A percentile compares a stretch with the other conserved stretches of the same genome.
Conservation (phyloP, 345 rosid species). For the Aquilaria sinensis region DNA sequence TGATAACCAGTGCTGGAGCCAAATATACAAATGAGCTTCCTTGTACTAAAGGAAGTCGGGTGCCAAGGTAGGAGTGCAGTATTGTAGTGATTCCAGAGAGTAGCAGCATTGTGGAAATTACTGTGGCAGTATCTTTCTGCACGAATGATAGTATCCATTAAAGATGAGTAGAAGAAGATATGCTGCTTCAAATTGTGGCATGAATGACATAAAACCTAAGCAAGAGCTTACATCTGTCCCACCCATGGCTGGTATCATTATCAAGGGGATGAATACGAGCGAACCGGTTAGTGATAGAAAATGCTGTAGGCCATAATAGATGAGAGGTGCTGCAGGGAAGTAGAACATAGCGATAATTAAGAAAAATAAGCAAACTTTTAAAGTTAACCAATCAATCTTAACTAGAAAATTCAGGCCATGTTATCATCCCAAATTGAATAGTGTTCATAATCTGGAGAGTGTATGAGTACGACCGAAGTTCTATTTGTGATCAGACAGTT, state of each 20-base stretch:
- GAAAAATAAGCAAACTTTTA: neutral
- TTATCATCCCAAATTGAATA: too few relatives aligned
- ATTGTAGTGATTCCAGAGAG: conserved; percentile 74
- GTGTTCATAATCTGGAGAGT: too few relatives aligned
- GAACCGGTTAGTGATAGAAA: conserved; percentile 83
- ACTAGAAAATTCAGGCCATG: neutral
- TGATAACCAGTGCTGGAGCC: conserved; percentile 85
- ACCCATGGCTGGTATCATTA: conserved; percentile 90
- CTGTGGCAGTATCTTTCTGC: conserved; percentile 85
- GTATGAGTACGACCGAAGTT: too few relatives aligned
- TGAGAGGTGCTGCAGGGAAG: conserved; percentile 52
- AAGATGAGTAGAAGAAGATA: neutral
- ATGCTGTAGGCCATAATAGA: conserved; percentile 81
- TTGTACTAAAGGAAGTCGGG: conserved; percentile 95
- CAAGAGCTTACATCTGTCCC: conserved; percentile 75
- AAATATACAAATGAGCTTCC: conserved; percentile 89
- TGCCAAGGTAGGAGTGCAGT: conserved; percentile 71
- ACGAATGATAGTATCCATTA: conserved; percentile 5
- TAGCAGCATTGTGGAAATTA: conserved; percentile 82
- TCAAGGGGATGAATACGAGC: conserved; percentile 77
- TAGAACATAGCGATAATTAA: conserved; percentile 11
- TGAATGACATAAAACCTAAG: neutral
- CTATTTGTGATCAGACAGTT: too few relatives aligned
- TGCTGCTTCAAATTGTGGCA: conserved; percentile 1
- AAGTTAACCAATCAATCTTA: neutral